Percentiles rank a stretch among this genome's conserved stretches.
These are phyloP conservation scores for Aspergillus mulundensis DNA, from an alignment of 495 filamentous ascomycete species.

Conservation along the genomic window DNA sequence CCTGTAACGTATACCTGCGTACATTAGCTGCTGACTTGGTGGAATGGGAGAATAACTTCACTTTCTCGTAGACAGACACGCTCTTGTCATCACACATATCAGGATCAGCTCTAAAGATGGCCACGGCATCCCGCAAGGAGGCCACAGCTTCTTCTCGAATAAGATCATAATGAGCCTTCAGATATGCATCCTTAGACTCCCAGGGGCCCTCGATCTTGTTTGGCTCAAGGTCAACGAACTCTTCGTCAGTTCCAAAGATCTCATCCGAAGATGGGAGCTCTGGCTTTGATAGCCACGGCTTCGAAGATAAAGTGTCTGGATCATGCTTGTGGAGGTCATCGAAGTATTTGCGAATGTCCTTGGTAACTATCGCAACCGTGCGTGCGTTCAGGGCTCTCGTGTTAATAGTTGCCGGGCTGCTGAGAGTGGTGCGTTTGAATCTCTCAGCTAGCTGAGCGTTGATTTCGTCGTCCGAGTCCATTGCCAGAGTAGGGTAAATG, in stretches of 20 bases:
- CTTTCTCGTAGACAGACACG: slow-evolving; percentile 71
- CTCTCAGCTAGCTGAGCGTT: not conserved
- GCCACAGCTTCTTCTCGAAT: slow-evolving; percentile 61
- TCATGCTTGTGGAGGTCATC: slow-evolving; percentile 6
- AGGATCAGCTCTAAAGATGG: slow-evolving; percentile 39
- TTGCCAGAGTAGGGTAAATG: not conserved
- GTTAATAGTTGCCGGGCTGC: too few relatives aligned
- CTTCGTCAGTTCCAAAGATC: slow-evolving; percentile 32
- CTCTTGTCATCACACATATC: slow-evolving; percentile 49
- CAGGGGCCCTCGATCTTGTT: slow-evolving; percentile 44
- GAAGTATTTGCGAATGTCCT: slow-evolving; percentile 37
- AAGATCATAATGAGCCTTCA: slow-evolving; percentile 61
- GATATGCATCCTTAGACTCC: slow-evolving; percentile 49
- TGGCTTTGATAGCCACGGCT: slow-evolving; percentile 38
- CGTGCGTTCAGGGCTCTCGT: not conserved
- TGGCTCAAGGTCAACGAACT: slow-evolving; percentile 25
- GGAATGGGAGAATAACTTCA: slow-evolving; percentile 24
- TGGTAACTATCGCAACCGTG: slow-evolving; percentile 15
- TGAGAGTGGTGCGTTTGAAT: not conserved
- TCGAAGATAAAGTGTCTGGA: slow-evolving; percentile 32
- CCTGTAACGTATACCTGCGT: slow-evolving; percentile 61
- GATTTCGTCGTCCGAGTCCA: slow-evolving; percentile 1
- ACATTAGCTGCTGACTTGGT: not conserved
- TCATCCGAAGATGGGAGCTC: slow-evolving; percentile 45
- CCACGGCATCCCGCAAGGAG: slow-evolving; percentile 56